Evolutionary conservation across 2,329 filamentous ascomycete genomes (phyloP).

Genomic region (Aspergillus awamori): DNA sequence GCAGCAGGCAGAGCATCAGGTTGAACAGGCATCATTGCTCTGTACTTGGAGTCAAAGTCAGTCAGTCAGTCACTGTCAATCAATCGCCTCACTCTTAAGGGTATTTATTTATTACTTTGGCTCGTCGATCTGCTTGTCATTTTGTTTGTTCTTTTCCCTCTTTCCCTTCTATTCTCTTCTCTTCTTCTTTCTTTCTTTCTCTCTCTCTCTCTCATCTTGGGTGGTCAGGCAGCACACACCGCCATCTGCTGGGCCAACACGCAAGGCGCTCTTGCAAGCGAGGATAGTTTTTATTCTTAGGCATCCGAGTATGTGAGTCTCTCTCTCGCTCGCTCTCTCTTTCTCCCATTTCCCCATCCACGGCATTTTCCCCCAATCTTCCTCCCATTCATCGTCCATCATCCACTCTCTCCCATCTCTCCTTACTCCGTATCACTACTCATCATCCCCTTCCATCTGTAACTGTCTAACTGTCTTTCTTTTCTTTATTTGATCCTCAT

Average conservation of each 20-base stretch:
- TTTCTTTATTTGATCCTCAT: too few species aligned
- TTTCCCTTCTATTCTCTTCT: background rate
- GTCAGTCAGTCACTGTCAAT: too few species aligned
- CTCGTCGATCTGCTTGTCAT: background rate
- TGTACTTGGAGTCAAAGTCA: too few species aligned
- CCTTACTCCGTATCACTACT: background rate
- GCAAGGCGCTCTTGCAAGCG: slow-evolving; percentile 14
- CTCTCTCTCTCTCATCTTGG: background rate
- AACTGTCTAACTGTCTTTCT: too few species aligned
- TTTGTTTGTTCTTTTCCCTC: background rate
- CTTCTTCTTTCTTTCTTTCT: background rate
- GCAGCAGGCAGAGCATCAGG: background rate
- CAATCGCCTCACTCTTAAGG: too few species aligned
- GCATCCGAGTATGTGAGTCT: slow-evolving; percentile 6
- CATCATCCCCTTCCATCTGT: too few species aligned
- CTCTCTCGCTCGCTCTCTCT: background rate
- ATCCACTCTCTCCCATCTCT: background rate
- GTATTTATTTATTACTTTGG: background rate
- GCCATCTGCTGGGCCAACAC: slow-evolving; percentile 11
- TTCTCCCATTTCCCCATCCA: background rate
- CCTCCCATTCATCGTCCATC: too few species aligned
- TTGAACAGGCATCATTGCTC: too few species aligned
- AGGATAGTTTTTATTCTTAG: slow-evolving; percentile 5
- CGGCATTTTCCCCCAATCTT: too few species aligned
- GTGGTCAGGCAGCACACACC: slow-evolving; percentile 11